Evolutionary conservation across 371 early-diverging fungal species (phyloP).

Genomic region (Mucor irregularis): DNA sequence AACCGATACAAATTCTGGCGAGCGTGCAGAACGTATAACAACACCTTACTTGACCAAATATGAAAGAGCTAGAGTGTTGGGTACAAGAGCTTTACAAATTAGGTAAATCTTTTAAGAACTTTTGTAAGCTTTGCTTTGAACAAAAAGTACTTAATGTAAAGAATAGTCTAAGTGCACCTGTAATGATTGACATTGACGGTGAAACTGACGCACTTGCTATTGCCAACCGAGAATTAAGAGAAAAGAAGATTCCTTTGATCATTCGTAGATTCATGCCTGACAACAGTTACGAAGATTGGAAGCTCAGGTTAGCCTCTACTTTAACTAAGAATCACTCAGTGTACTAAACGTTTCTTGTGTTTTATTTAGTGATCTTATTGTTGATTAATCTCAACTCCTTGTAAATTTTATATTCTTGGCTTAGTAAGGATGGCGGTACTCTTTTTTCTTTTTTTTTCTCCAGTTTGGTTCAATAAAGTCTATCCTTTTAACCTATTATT

Average conservation of each 20-base stretch:
- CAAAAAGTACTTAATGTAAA: background rate
- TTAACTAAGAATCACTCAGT: too few species aligned
- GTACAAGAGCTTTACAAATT: constrained; percentile 82
- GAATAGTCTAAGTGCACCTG: constrained; percentile 93
- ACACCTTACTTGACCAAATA: constrained; percentile 99
- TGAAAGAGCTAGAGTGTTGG: constrained; percentile 95
- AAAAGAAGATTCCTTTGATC: constrained; percentile 93
- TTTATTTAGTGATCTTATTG: too few species aligned
- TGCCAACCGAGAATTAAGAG: constrained; percentile 93
- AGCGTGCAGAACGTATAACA: constrained; percentile 69
- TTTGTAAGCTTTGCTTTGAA: background rate
- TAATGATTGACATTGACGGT: constrained; percentile 94
- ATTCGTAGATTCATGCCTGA: constrained; percentile 95
- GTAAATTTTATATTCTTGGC: too few species aligned
- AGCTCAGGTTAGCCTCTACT: too few species aligned
- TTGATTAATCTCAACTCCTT: too few species aligned
- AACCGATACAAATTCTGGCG: constrained; percentile 13
- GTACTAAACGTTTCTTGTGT: too few species aligned
- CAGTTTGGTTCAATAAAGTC: too few species aligned
- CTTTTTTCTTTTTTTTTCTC: too few species aligned
- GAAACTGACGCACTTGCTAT: constrained; percentile 96
- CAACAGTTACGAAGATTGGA: constrained; percentile 96
- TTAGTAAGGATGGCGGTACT: too few species aligned
- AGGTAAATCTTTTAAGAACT: constrained; percentile 41
- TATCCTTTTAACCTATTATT: too few species aligned